These are phyloP conservation scores for Kuraishia ogatae DNA, from an alignment of 805 yeast species.

Conservation along the genomic window DNA sequence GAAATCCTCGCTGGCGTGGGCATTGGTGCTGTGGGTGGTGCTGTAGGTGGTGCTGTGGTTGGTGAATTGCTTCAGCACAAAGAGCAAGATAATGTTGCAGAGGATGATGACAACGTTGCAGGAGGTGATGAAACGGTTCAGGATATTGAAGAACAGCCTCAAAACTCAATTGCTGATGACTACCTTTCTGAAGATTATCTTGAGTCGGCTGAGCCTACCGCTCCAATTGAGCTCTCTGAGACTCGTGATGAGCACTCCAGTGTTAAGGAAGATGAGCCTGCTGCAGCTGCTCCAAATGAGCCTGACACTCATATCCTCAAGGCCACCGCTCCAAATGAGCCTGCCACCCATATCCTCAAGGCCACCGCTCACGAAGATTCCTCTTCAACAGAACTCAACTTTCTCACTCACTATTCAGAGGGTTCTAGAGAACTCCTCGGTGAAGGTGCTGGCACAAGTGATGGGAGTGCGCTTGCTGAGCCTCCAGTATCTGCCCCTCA, in stretches of 20 bases:
- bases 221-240: neutral
- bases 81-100: no score
- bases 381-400: slow-evolving; percentile 4
- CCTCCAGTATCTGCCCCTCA: slow-evolving; percentile 1
- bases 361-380: slow-evolving; percentile 3
- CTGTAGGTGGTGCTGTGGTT: slow-evolving; percentile 3
- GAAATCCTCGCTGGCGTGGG: slow-evolving; percentile 1
- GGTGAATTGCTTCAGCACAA: neutral
- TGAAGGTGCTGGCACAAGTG: neutral
- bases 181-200: neutral
- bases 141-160: slow-evolving; percentile 8
- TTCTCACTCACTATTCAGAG: neutral
- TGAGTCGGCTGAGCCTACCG: neutral
- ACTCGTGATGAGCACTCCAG: neutral
- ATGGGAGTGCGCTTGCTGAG: neutral
- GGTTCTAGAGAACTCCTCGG: neutral
- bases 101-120: slow-evolving; percentile 2
- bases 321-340: neutral
- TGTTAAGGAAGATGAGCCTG: neutral
- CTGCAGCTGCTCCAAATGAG: neutral
- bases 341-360: neutral
- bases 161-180: slow-evolving; percentile 5
- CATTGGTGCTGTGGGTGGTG: neutral
- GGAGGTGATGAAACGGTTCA: slow-evolving; percentile 1
- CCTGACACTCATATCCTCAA: neutral